Base-by-base conservation (phyloP, 805 yeast species). In the Torulaspora gathmanii region DNA sequence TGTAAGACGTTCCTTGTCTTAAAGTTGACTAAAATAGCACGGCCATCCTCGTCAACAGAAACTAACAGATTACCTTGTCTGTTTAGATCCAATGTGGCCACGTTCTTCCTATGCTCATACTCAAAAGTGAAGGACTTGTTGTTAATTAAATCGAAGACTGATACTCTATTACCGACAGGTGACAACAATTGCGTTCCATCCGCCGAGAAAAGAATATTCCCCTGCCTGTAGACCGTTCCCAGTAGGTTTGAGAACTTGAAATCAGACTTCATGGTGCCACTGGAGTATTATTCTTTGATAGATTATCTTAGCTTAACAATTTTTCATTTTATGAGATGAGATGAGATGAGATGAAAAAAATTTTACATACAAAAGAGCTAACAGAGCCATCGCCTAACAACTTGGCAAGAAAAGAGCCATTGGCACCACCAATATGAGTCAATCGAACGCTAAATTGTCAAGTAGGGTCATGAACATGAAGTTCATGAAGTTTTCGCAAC, bases 191-290 rank as follows among this genome's bases (percentile, higher is more conserved):
- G 77, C 9, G 84, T 79, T 2, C 99, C 99, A 61, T 90, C 96
- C 1, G 82, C 79, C 1, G 95, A 82, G 69, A 83, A 93, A 4
- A 83, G 73, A 22, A 93, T 69, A 63, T 91, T 89, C n/a, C 98
- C 99, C 61, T 84, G 86, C 40, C 95, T 74, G 62, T 93, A 93
- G 3, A 93, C 98, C 0, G 98, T 90, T 23, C 99, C 99, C 56
- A 93, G 70, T 26, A 93, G 72, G 68, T 91, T 93, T 27, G 95
- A 81, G 57, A 93, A 84, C 75, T 83, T 71, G 64, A 83, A 88
- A 69, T 87, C 95, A n/a, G 95, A 82, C 70, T 82, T 86, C 95
- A 88, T 87, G 41, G 31, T 16, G 19, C 19, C 19, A 22, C 19
- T 11, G 7, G 23, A 29, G 15, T 31, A n/a, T 19, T 11, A 23